Evolutionary conservation across 495 filamentous ascomycete genomes (phyloP), one percentile per base, ranked within the genome.

Genomic region (Mycothermus thermophilus): DNA sequence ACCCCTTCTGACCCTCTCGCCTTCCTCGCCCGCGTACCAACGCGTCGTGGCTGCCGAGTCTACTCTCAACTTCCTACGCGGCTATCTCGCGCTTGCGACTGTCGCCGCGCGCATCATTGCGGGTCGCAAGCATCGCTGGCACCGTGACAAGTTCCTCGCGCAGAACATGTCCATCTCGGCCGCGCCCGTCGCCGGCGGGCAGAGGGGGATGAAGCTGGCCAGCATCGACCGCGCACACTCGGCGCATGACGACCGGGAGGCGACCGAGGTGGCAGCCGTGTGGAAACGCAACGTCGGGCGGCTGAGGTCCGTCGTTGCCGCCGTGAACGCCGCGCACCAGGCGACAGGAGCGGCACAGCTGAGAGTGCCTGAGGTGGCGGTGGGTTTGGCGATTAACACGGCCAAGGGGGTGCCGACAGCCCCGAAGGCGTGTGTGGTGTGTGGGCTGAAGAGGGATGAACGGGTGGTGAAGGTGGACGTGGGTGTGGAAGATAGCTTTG

Each of bases 401-500:
- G 66, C 65, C 14, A 72, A 79, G 41, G 76, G 78, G 3, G 80
- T 69, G 9, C 50, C 79, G 7, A 80, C 74, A 31, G 82, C 81
- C 6, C 63, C 75, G 0, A 77, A 79, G 53, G 67, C 73, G n/a
- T 97, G 90, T 58, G 73, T 82, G 33, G 65, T 97, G 15, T 97
- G 90, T 59, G 84, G 84, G 2, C 59, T 96, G 42, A 86, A 77
- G 58, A 62, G 87, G 44, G 81, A 92, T 28, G 90, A 97, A 61
- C 66, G 87, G 23, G 60, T 95, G 13, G 52, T 63, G 2, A 75
- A 70, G 43, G 63, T 93, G 19, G 87, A 94, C 54, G 63, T 77
- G 18, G 63, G 74, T 35, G 78, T 92, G 13, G 72, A 83, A 42
- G 90, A 94, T 60, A 84, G 77, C 54, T 87, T 93, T 62, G 83